A percentile compares a stretch with the other conserved stretches of the same genome.
Evolutionary conservation across 805 yeast genomes (phyloP).

Genomic region (Suhomyces prunicola): DNA sequence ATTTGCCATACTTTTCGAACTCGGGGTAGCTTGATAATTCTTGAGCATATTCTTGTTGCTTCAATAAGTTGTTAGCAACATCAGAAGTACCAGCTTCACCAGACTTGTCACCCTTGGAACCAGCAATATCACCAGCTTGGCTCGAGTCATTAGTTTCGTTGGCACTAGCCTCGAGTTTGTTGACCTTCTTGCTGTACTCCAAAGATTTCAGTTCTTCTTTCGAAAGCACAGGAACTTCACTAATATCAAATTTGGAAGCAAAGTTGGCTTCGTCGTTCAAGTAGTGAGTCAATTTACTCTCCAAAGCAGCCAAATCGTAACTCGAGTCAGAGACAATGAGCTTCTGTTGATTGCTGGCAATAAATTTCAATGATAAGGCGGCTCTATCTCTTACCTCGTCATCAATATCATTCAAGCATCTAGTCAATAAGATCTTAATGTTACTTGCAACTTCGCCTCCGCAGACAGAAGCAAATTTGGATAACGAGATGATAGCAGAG

Average conservation of each 20-base stretch:
- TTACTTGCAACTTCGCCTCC: slow-evolving; percentile 66
- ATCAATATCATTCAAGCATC: slow-evolving; percentile 85
- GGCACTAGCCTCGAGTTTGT: slow-evolving; percentile 28
- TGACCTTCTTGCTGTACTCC: slow-evolving; percentile 54
- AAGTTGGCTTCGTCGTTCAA: slow-evolving; percentile 53
- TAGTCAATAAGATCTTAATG: slow-evolving; percentile 68
- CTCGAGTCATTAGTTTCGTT: slow-evolving; percentile 13
- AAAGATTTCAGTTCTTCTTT: slow-evolving; percentile 67
- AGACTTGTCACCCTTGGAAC: slow-evolving; percentile 6
- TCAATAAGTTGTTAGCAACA: slow-evolving; percentile 28
- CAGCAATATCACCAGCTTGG: slow-evolving; percentile 21
- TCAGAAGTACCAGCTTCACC: slow-evolving; percentile 21
- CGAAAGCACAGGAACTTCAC: slow-evolving; percentile 60
- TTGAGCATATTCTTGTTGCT: slow-evolving; percentile 65
- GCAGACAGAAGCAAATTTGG: slow-evolving; percentile 81
- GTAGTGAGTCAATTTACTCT: slow-evolving; percentile 70
- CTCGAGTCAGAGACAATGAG: slow-evolving; percentile 65
- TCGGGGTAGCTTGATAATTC: slow-evolving; percentile 72
- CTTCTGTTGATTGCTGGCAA: slow-evolving; percentile 33
- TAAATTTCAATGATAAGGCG: slow-evolving; percentile 72
- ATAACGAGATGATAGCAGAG: slow-evolving; percentile 88
- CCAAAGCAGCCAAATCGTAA: slow-evolving; percentile 75
- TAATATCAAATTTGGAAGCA: slow-evolving; percentile 64
- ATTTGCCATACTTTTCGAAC: slow-evolving; percentile 66
- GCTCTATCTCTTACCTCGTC: slow-evolving; percentile 99